Evolutionary conservation across 768 basidiomycete species (phyloP), one percentile per base, ranked within the genome.

Genomic region (Boletus rubroflammeus): DNA sequence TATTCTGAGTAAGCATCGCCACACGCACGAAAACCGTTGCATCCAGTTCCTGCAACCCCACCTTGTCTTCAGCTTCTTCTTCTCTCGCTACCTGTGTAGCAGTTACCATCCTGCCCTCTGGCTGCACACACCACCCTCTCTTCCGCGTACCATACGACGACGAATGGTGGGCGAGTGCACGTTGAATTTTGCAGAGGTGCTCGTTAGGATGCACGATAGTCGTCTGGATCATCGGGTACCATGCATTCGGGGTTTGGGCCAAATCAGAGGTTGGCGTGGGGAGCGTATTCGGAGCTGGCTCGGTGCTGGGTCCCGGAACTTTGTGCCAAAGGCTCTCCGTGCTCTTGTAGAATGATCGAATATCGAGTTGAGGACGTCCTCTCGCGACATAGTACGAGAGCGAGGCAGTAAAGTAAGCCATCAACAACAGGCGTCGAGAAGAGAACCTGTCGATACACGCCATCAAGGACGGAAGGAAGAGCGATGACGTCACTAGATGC

Each of bases 401-500:
- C 23, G 63, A 56, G 3, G 56, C 50, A 17, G 62, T 59, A 42
- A 74, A 68, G 54, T 70, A 68, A 1, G 65, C 57, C 47, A 61
- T 62, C n/a, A 73, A 49, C 1, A 73, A 46, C n/a, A 67, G 50
- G 13, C 62, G 60, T 25, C 64, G 55, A 65, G 64, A 65, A 6
- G 58, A 62, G 19, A 50, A 60, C 48, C 57, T 63, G 59, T 50
- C 58, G 47, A 81, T 67, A 32, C 60, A 60, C 0, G 73, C 73
- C 32, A 77, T 59, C 40, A 83, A 53, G 1, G 84, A 78, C 0
- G 81, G 74, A 26, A 86, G 62, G 73, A 88, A 86, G 21, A 86
- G 62, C 4, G 81, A 75, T 5, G 85, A 86, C 0, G 87, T 90
- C 36, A 88, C 78, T 5, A 88, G 71, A 61, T 89, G 88, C 78